phyloP scores from a whole-genome alignment of 2,329 filamentous ascomycete genomes.

The Microcyclosporella mali region DNA sequence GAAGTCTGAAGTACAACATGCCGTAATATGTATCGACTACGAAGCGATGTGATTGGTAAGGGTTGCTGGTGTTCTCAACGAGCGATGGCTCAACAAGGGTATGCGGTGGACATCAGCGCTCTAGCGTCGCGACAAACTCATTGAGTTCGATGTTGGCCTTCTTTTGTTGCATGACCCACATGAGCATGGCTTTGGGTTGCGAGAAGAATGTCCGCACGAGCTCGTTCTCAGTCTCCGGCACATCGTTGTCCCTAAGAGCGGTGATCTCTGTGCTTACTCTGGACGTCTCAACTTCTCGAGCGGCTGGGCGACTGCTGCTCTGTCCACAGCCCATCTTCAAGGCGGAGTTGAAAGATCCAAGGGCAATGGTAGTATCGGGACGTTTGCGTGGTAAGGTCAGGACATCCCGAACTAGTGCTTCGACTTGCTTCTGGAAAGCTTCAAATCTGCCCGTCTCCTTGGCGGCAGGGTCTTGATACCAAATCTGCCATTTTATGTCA shows the following conservation, averaged over 20 bases:
- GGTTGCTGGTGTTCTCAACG: too few relatives aligned
- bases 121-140: too few relatives aligned
- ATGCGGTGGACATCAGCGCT: too few relatives aligned
- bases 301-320: not conserved
- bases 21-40: too few relatives aligned
- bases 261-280: not conserved
- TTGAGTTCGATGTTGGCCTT: not conserved
- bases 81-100: too few relatives aligned
- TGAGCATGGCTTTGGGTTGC: not conserved
- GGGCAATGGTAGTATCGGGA: too few relatives aligned
- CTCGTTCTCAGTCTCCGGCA: conserved; percentile 1
- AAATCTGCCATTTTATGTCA: not conserved
- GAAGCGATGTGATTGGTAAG: too few relatives aligned
- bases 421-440: not conserved
- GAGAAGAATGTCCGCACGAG: not conserved
- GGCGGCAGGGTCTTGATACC: not conserved
- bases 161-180: not conserved
- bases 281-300: not conserved
- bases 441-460: not conserved
- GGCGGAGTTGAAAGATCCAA: not conserved
- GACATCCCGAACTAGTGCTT: not conserved
- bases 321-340: not conserved
- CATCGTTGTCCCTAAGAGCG: not conserved
- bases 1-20: too few relatives aligned
- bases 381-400: not conserved